phyloP scores from a whole-genome alignment of 495 filamentous ascomycete species.

The Clohesyomyces aquaticus region DNA sequence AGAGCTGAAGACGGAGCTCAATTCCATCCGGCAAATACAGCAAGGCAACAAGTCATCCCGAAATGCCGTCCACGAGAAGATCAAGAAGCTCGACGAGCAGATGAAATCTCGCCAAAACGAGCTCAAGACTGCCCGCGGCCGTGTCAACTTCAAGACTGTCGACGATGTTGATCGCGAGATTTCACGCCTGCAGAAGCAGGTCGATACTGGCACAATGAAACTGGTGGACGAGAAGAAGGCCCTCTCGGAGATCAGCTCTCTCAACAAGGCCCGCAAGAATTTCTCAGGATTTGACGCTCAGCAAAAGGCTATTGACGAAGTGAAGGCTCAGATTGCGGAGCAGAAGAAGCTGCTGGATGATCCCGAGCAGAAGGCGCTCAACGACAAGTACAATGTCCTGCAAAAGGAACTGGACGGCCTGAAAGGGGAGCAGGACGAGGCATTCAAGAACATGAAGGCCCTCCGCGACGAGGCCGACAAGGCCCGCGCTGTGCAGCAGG shows the following conservation, averaged over 20 bases:
- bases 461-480: constrained; percentile 86
- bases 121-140: constrained; percentile 77
- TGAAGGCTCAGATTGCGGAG: constrained; percentile 82
- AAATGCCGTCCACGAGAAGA: constrained; percentile 75
- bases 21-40: constrained; percentile 77
- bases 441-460: constrained; percentile 80
- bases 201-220: constrained; percentile 85
- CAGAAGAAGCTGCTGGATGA: constrained; percentile 85
- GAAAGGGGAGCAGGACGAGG: constrained; percentile 87
- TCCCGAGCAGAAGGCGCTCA: constrained; percentile 86
- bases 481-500: constrained; percentile 78
- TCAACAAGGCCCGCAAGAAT: constrained; percentile 87
- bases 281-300: constrained; percentile 79
- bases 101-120: constrained; percentile 80
- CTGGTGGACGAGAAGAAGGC: constrained; percentile 97
- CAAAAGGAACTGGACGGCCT: constrained; percentile 84
- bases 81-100: constrained; percentile 81
- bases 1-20: constrained; percentile 75
- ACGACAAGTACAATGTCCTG: constrained; percentile 78
- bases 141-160: constrained; percentile 78
- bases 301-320: constrained; percentile 81
- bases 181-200: constrained; percentile 73
- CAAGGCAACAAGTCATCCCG: constrained; percentile 79
- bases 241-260: constrained; percentile 73
- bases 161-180: constrained; percentile 88